Base-by-base conservation (phyloP, 768 basidiomycete species). In the Kwoniella dendrophila region DNA sequence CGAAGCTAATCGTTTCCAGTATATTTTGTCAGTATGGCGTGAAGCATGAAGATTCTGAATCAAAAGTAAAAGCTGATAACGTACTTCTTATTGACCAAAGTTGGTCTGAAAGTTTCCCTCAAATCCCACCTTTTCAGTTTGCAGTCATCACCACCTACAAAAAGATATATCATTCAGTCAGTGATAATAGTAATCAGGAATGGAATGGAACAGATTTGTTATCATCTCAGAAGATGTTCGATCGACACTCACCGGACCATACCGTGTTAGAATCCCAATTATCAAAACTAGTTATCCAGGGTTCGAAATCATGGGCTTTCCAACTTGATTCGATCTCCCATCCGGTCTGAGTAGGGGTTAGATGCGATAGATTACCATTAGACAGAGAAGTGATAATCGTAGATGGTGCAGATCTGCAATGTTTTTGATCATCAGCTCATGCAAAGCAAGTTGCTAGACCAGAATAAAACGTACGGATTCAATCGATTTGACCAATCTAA, bases 211-310 rank as follows among this genome's bases (percentile, higher is more conserved):
- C 6, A 7, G 14, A 27, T 27, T 14, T 29, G 22, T 14, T 16
- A 33, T 7, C 11, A 43, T 11, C 6, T 43, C 18, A 20, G 41
- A 20, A 11, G 14, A 55, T 12, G n/a, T 1, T 22, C 44, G 18
- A 43, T 14, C 6, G 20, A 12, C 47, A 67, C 80, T 49, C 48
- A 90, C 93, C 94, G 11, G 92, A 92, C 80, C 90, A 97, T 3
- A 96, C 82, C 34, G 90, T 77, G 70, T 86, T 86, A 0, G 82
- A 81, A 62, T 93, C 81, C 90, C 92, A 95, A 66, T 88, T 87
- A 71, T 97, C 85, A 88, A 92, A 98, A 1, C 89, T 86, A 0
- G 89, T 86, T 50, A 92, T 86, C 96, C 96, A 99, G 0, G 94
- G 89, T 74, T 99, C 96, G 70, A 87, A 86, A 59, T 93, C 90